These are phyloP conservation scores for Pisolithus microcarpus DNA, from an alignment of 768 basidiomycete species.

Conservation along the genomic window DNA sequence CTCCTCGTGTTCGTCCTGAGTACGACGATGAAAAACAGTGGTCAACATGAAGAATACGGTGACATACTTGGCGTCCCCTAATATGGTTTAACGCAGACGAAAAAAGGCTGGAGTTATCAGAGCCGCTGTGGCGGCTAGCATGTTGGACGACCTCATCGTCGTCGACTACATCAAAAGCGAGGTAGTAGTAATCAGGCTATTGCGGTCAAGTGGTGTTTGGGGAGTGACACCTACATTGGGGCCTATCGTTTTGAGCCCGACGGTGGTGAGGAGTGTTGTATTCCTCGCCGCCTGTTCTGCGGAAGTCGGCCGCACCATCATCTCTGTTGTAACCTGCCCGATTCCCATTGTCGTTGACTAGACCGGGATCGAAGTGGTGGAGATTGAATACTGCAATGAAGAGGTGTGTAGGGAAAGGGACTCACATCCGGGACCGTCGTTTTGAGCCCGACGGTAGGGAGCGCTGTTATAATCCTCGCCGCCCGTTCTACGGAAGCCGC, in stretches of 20 bases:
- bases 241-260: constrained; percentile 12
- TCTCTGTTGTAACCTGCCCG: constrained; percentile 5
- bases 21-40: neutral
- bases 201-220: constrained; percentile 3
- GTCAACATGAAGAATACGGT: neutral
- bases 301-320: constrained; percentile 32
- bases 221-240: constrained; percentile 16
- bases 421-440: too few species aligned
- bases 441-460: too few species aligned
- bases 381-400: too few species aligned
- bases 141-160: constrained; percentile 49
- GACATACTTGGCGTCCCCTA: constrained; percentile 31
- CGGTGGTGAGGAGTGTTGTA: constrained; percentile 51
- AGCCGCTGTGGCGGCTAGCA: constrained; percentile 45
- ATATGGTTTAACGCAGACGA: constrained; percentile 47
- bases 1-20: constrained; percentile 41
- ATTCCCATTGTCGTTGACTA: constrained; percentile 1
- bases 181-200: neutral
- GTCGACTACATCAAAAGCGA: constrained; percentile 41
- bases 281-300: constrained; percentile 58
- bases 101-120: constrained; percentile 35
- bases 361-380: neutral
- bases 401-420: too few species aligned
- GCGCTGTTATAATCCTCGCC: too few species aligned
- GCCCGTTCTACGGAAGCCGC: too few species aligned